A percentile compares a stretch with the other conserved stretches of the same genome.
These are phyloP conservation scores for Hippophae gyantsensis DNA, from an alignment of 306 rosid genomes.

Conservation along the genomic window DNA sequence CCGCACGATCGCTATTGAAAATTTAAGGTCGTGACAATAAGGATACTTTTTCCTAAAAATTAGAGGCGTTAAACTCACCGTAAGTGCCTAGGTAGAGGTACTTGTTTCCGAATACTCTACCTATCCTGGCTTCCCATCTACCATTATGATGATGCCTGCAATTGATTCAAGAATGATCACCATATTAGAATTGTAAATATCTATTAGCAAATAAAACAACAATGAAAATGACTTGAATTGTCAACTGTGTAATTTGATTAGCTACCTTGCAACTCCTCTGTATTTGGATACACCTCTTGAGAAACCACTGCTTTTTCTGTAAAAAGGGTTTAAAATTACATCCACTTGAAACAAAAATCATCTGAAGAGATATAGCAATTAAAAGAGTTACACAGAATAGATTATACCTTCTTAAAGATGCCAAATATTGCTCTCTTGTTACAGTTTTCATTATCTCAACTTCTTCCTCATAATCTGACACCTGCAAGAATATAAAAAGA, in stretches of 20 bases:
- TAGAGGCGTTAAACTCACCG: slow-evolving; percentile 12
- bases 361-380: not conserved
- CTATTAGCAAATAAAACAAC: not conserved
- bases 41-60: too few species aligned
- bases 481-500: slow-evolving; percentile 2
- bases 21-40: too few species aligned
- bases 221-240: too few species aligned
- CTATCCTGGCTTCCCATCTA: slow-evolving; percentile 51
- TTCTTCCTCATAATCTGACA: slow-evolving; percentile 31
- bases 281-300: slow-evolving; percentile 42
- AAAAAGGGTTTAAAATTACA: not conserved
- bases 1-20: too few species aligned
- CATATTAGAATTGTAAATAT: not conserved
- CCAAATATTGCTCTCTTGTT: slow-evolving; percentile 33
- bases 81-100: slow-evolving; percentile 42
- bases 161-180: too few species aligned
- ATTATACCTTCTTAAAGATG: slow-evolving; percentile 36
- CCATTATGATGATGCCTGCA: slow-evolving; percentile 42
- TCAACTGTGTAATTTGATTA: not conserved
- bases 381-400: not conserved
- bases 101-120: slow-evolving; percentile 44
- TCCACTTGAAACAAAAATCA: not conserved
- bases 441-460: slow-evolving; percentile 29
- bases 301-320: slow-evolving; percentile 40
- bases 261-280: slow-evolving; percentile 41